These are phyloP conservation scores for Ceratocystis destructans DNA, from an alignment of 2,329 filamentous ascomycete genomes.

Conservation along the genomic window DNA sequence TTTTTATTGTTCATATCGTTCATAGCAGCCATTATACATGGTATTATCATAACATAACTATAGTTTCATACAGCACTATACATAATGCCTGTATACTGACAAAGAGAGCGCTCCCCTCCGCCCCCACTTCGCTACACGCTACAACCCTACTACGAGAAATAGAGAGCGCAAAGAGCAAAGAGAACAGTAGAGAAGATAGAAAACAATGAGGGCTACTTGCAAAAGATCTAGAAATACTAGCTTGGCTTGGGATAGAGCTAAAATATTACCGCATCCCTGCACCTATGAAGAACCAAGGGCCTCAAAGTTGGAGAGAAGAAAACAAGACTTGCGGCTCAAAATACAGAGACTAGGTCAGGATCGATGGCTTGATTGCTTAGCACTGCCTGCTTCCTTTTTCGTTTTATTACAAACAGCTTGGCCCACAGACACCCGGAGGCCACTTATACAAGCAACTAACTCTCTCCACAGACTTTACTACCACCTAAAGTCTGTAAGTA, in stretches of 20 bases:
- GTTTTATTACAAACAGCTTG: background rate
- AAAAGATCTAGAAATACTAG: background rate
- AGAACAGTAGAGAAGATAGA: background rate
- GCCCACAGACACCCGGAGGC: background rate
- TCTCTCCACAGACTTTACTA: background rate
- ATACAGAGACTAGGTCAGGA: background rate
- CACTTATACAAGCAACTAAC: background rate
- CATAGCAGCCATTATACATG: background rate
- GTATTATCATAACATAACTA: background rate
- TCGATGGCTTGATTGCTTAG: background rate
- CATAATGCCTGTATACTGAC: background rate
- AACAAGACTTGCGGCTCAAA: background rate
- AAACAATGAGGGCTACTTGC: background rate
- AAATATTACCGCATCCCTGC: constrained; percentile 9
- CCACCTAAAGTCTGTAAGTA: too few species aligned
- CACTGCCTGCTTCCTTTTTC: background rate
- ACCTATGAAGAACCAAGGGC: background rate
- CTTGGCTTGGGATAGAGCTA: background rate
- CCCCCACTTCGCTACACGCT: background rate
- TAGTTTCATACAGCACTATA: background rate
- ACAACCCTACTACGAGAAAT: background rate
- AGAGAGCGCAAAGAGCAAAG: background rate
- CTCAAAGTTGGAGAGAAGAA: background rate
- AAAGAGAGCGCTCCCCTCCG: background rate
- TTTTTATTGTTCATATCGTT: background rate